These are phyloP conservation scores for Crithidia sp. DNA, from an alignment of 208 protist genomes.

Conservation along the genomic window DNA sequence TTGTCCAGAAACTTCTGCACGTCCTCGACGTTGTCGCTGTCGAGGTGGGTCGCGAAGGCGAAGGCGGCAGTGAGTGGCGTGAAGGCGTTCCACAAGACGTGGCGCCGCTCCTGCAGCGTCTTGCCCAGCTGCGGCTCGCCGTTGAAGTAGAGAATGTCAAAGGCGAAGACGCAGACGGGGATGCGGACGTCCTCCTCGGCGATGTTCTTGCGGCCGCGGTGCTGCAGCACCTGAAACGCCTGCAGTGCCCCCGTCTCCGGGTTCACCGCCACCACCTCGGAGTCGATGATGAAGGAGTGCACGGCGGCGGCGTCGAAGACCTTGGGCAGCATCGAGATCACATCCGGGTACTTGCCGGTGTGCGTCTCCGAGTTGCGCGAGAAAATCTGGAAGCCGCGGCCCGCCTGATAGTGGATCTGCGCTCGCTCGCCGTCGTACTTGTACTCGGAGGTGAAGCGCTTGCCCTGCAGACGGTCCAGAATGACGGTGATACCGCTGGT, in stretches of 20 bases:
- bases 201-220: constrained; percentile 93
- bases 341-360: constrained; percentile 98
- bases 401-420: constrained; percentile 93
- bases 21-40: constrained; percentile 92
- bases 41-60: constrained; percentile 87
- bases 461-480: constrained; percentile 80
- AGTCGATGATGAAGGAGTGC: constrained; percentile 98
- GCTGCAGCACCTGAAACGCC: constrained; percentile 96
- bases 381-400: constrained; percentile 94
- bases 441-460: constrained; percentile 98
- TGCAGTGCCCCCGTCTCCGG: constrained; percentile 89
- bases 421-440: constrained; percentile 99
- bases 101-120: constrained; percentile 84
- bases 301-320: constrained; percentile 64
- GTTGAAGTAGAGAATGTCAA: constrained; percentile 99
- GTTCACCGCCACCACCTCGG: constrained; percentile 98
- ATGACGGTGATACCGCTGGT: constrained; percentile 94
- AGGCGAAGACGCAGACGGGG: constrained; percentile 98
- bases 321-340: constrained; percentile 87
- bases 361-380: constrained; percentile 98
- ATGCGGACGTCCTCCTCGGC: constrained; percentile 92
- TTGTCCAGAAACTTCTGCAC: constrained; percentile 96
- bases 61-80: constrained; percentile 83
- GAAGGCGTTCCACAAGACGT: constrained; percentile 69
- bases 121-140: constrained; percentile 89